A percentile compares a stretch with the other conserved stretches of the same genome.
These are phyloP conservation scores for Penicillium sp. DNA, from an alignment of 2,329 filamentous ascomycete species.

Conservation along the genomic window DNA sequence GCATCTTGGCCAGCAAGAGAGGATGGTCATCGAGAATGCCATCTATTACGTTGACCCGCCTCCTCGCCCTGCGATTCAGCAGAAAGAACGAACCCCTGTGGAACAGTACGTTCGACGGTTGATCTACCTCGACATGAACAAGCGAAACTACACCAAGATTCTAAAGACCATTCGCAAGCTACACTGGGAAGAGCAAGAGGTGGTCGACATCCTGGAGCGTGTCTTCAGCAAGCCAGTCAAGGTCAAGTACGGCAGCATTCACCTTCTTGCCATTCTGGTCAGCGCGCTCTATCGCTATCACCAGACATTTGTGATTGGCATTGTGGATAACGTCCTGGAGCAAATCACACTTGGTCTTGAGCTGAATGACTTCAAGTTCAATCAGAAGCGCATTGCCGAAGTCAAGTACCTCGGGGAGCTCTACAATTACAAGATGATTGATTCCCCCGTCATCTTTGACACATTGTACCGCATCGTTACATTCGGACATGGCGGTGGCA, in stretches of 20 bases:
- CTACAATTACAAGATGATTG: conserved; percentile 95
- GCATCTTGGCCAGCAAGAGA: conserved; percentile 89
- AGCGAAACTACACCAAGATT: conserved; percentile 87
- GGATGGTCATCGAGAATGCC: conserved; percentile 97
- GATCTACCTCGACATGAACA: conserved; percentile 88
- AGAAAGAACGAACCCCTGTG: conserved; percentile 90
- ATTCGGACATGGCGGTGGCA: conserved; percentile 79
- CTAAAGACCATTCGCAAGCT: conserved; percentile 90
- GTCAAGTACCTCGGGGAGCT: conserved; percentile 95
- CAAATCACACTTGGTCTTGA: conserved; percentile 82
- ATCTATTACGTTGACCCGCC: conserved; percentile 97
- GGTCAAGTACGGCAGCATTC: conserved; percentile 95
- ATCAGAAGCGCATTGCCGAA: conserved; percentile 88
- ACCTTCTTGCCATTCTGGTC: conserved; percentile 82
- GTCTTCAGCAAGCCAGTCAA: conserved; percentile 95
- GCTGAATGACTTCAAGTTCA: conserved; percentile 95
- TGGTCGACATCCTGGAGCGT: conserved; percentile 73
- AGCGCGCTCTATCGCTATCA: conserved; percentile 88
- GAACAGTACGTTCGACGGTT: conserved; percentile 90
- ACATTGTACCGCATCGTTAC: conserved; percentile 90
- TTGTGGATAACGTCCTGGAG: conserved; percentile 88
- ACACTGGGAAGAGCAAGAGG: conserved; percentile 94
- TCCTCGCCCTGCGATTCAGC: conserved; percentile 84
- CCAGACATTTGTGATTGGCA: conserved; percentile 79
- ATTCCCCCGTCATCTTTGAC: conserved; percentile 92